phyloP scores from a whole-genome alignment of 2,329 filamentous ascomycete genomes.

The Metarhizium rileyi region DNA sequence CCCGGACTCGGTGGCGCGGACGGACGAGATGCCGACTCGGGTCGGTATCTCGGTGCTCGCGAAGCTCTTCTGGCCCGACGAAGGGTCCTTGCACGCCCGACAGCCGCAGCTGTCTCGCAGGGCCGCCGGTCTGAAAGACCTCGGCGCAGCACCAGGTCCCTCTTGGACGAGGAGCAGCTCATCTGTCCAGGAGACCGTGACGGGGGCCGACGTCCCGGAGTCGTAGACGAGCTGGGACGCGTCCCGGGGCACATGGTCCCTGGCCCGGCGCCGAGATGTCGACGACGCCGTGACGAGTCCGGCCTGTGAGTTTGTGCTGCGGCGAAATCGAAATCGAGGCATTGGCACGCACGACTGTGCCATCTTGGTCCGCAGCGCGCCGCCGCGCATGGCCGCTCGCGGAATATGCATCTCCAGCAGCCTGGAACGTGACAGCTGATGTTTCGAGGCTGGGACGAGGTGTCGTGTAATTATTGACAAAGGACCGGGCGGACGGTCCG shows the following conservation, averaged over 20 bases:
- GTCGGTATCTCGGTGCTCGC: slow-evolving; percentile 30
- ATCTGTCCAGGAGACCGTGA: slow-evolving; percentile 17
- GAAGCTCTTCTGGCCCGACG: slow-evolving; percentile 51
- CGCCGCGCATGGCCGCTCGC: not conserved
- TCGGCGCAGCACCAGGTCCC: slow-evolving; percentile 11
- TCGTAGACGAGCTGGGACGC: slow-evolving; percentile 9
- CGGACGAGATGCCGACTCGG: slow-evolving; percentile 21
- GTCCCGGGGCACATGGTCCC: slow-evolving; percentile 8
- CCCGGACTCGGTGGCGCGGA: slow-evolving; percentile 23
- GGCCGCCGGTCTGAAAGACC: slow-evolving; percentile 16
- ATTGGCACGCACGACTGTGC: too few species aligned
- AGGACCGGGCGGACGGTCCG: too few species aligned
- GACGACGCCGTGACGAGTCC: not conserved
- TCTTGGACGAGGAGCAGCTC: slow-evolving; percentile 20
- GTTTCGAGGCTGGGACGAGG: not conserved
- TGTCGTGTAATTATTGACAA: too few species aligned
- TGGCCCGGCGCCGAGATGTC: slow-evolving; percentile 8
- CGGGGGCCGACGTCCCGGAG: not conserved
- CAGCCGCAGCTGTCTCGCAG: slow-evolving; percentile 49
- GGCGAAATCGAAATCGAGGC: too few species aligned
- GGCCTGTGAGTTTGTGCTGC: not conserved
- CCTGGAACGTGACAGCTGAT: not conserved
- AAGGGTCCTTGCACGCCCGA: slow-evolving; percentile 39
- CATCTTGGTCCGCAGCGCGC: not conserved
- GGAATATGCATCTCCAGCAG: not conserved